Conservation (phyloP, 345 rosid genomes). For the Mangifera indica region DNA sequence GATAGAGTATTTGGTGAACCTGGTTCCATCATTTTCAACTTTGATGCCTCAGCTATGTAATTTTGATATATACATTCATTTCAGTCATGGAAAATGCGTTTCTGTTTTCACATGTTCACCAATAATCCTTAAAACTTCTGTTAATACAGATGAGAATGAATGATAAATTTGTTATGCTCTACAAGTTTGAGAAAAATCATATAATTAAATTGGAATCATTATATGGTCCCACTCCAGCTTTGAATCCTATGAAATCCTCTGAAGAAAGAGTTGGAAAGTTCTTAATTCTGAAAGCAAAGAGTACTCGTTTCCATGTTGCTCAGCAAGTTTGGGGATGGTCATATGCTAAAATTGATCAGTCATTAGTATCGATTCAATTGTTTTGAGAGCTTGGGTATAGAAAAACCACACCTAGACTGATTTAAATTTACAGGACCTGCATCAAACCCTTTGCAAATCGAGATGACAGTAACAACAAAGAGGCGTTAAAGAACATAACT, state of each 20-base stretch:
- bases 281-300: too few species aligned
- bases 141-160: neutral
- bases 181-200: neutral
- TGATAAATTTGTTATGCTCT: neutral
- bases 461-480: neutral
- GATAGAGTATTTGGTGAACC: neutral
- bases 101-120: too few species aligned
- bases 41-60: neutral
- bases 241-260: too few species aligned
- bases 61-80: neutral
- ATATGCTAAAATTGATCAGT: too few species aligned
- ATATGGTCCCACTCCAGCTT: neutral
- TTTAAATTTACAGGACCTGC: neutral
- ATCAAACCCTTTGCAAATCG: neutral
- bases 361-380: too few species aligned
- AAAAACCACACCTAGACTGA: neutral
- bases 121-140: neutral
- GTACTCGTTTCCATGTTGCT: too few species aligned
- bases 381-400: neutral
- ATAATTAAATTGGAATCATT: neutral
- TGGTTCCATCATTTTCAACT: neutral
- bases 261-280: too few species aligned
- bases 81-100: neutral
- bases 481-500: neutral
- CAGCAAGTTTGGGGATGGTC: too few species aligned